phyloP scores from a whole-genome alignment of 495 filamentous ascomycete genomes.

The Bacidia rubella region DNA sequence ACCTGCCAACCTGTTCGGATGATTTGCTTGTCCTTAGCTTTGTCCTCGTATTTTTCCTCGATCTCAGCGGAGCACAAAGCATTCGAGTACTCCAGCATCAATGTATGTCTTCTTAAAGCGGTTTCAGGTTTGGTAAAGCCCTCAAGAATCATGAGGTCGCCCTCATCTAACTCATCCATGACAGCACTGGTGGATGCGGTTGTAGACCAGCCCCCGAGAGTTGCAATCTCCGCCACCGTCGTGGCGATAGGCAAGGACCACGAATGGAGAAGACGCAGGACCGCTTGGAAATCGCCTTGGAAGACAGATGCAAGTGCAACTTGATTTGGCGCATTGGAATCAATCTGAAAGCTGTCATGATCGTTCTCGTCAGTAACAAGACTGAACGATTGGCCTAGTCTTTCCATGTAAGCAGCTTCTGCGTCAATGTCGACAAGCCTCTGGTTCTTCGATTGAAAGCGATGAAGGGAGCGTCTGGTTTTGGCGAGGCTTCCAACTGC shows the following conservation, averaged over 20 bases:
- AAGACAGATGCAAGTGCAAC: conserved; percentile 67
- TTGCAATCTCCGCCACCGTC: conserved; percentile 67
- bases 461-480: conserved; percentile 22
- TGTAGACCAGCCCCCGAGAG: conserved; percentile 50
- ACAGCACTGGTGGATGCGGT: conserved; percentile 16
- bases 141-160: conserved; percentile 49
- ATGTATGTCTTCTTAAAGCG: conserved; percentile 45
- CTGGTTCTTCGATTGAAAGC: conserved; percentile 15
- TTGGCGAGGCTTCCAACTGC: conserved; percentile 20
- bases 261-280: conserved; percentile 54
- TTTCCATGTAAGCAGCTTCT: conserved; percentile 37
- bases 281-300: conserved; percentile 59
- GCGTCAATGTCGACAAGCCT: conserved; percentile 33
- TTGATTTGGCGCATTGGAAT: conserved; percentile 57
- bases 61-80: conserved; percentile 22
- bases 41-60: conserved; percentile 26
- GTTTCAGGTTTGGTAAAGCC: conserved; percentile 33
- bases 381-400: conserved; percentile 37
- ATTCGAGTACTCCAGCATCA: conserved; percentile 59
- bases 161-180: conserved; percentile 36
- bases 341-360: conserved; percentile 47
- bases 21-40: conserved; percentile 22
- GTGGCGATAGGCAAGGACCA: conserved; percentile 68
- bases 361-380: conserved; percentile 32
- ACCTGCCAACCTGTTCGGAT: conserved; percentile 71